Evolutionary conservation across 345 rosid species (phyloP).

Genomic region (Dimocarpus longan): DNA sequence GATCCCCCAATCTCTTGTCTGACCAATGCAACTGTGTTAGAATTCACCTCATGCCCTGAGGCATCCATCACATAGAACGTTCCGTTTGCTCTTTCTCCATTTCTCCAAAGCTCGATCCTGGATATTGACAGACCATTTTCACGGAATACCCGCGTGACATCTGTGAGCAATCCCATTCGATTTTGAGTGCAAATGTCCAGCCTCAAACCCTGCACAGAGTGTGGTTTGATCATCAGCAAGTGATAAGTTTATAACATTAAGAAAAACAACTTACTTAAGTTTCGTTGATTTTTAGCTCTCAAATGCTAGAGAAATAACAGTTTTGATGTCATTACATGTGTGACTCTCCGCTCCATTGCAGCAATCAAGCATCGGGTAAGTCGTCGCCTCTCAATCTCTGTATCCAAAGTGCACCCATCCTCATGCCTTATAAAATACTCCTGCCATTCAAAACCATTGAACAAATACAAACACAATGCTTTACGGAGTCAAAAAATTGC

Average conservation of each 20-base stretch:
- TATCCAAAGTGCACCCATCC: constrained; percentile 68
- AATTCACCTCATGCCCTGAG: constrained; percentile 53
- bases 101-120: constrained; percentile 57
- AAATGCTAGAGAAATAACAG: not conserved
- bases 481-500: not conserved
- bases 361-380: constrained; percentile 72
- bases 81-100: constrained; percentile 63
- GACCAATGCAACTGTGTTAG: constrained; percentile 45
- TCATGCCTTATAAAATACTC: constrained; percentile 83
- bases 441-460: constrained; percentile 35
- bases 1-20: constrained; percentile 70
- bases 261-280: not conserved
- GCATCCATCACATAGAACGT: constrained; percentile 72
- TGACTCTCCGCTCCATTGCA: constrained; percentile 68
- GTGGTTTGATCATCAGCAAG: not conserved
- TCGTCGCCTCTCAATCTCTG: constrained; percentile 53
- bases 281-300: too few relatives aligned
- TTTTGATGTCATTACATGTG: constrained; percentile 38
- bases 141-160: constrained; percentile 61
- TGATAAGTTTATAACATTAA: not conserved
- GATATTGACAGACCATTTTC: constrained; percentile 77
- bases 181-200: constrained; percentile 58
- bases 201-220: constrained; percentile 54
- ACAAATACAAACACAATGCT: not conserved
- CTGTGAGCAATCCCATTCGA: constrained; percentile 64